Evolutionary conservation across 495 filamentous ascomycete species (phyloP), one percentile per base, ranked within the genome.

Genomic region (Aspergillus incahuasiensis): DNA sequence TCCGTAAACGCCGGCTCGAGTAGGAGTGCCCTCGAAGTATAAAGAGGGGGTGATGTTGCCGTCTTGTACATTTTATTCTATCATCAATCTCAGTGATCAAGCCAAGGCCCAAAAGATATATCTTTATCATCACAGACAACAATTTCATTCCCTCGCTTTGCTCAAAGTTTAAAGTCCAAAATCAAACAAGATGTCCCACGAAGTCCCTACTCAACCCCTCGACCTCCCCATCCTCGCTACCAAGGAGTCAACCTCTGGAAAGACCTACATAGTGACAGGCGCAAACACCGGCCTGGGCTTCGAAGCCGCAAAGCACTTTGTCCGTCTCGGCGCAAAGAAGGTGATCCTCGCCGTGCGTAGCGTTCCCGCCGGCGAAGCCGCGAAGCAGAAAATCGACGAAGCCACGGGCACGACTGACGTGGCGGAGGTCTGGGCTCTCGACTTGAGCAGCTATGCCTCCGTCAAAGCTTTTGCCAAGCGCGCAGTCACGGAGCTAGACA

Each of bases 251-350:
- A 38, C 21, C 16, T 12, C 20, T 1, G 48, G 48, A 39, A 16
- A 16, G 2, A 54, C 51, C 6, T 52, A 54, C 41, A 52, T 59
- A 4, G 28, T 59, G 12, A 59, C 52, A 3, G 57, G 57, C 16
- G 52, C 39, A 32, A 59, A 41, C 18, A 34, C 38, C 0, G 57
- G 57, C 16, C 52, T 59, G 1, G 57, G 57, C 21, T 47, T 40
- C 5, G 52, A 59, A 55, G 47, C 47, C 6, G 47, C 47, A 1
- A 51, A 24, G 9, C 52, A 59, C 25, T 43, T 59, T 8, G 52
- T 55, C 21, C 44, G 50, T 13, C 57, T 59, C 28, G 52, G 52
- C 1, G 57, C 57, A 13, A 34, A n/a, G 8, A 59, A 55, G 34
- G 57, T 59, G 0, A 59, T 59, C 21, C 46, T 59, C n/a, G 57